Conservation (phyloP, 2,329 filamentous ascomycete genomes). For the Paecilomyces formosus region DNA sequence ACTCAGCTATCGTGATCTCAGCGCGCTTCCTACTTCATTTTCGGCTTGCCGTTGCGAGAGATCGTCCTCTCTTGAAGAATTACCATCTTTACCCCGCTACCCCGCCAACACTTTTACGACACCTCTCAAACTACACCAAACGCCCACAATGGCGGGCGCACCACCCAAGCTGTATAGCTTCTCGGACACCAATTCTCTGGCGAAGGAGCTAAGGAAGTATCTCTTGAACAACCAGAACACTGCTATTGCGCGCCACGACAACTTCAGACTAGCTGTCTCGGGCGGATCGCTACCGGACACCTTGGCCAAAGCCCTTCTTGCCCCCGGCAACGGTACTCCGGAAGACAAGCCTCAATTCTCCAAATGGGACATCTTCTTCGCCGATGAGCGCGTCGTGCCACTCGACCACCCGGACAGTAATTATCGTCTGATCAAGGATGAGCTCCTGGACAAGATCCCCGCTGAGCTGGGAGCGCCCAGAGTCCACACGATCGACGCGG, state of each 20-base stretch:
- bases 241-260: slow-evolving; percentile 69
- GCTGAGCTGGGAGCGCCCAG: slow-evolving; percentile 56
- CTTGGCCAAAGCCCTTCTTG: slow-evolving; percentile 74
- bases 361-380: slow-evolving; percentile 98
- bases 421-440: slow-evolving; percentile 77
- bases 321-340: slow-evolving; percentile 39
- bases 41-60: neutral
- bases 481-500: slow-evolving; percentile 71
- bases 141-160: slow-evolving; percentile 29
- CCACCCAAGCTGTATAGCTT: slow-evolving; percentile 70
- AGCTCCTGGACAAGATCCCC: slow-evolving; percentile 84
- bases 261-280: slow-evolving; percentile 88
- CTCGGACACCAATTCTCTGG: slow-evolving; percentile 60
- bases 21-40: neutral
- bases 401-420: slow-evolving; percentile 92
- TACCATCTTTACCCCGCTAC: slow-evolving; percentile 2
- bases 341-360: slow-evolving; percentile 66
- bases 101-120: slow-evolving; percentile 1
- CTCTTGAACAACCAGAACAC: slow-evolving; percentile 74
- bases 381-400: slow-evolving; percentile 91
- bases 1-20: neutral
- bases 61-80: neutral
- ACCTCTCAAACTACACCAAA: neutral
- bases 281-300: slow-evolving; percentile 88
- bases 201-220: slow-evolving; percentile 70